Conservation (phyloP, 2,329 filamentous ascomycete species). For the Aschersonia sp. region DNA sequence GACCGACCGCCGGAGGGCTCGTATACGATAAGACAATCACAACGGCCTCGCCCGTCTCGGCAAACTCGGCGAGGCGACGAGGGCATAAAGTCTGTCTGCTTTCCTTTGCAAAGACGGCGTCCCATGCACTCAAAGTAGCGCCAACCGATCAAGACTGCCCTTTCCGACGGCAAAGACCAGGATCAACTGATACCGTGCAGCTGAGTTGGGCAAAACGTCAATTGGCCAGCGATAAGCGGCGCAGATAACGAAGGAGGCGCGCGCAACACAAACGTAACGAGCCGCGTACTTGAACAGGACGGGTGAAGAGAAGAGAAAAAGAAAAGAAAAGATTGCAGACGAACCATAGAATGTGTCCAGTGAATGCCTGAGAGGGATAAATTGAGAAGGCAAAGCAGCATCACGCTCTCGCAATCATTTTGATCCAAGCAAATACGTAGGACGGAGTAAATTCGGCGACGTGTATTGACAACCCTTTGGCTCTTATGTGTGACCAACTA, state of each 20-base stretch:
- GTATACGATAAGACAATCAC: neutral
- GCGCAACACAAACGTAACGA: neutral
- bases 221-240: neutral
- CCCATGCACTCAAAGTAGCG: neutral
- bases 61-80: neutral
- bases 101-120: neutral
- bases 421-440: too few species aligned
- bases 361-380: too few species aligned
- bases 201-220: neutral
- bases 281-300: too few species aligned
- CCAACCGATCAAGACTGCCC: neutral
- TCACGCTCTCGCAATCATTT: too few species aligned
- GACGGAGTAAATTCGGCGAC: too few species aligned
- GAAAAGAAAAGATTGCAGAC: too few species aligned
- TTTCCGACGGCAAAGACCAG: neutral
- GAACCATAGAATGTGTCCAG: too few species aligned
- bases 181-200: neutral
- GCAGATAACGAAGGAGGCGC: neutral
- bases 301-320: too few species aligned
- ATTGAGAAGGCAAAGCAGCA: too few species aligned
- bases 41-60: neutral
- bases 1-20: neutral
- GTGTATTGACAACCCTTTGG: too few species aligned
- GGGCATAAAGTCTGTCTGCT: neutral
- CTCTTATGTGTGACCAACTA: too few species aligned